phyloP scores from a whole-genome alignment of 495 filamentous ascomycete species.

The Neurospora sp. region DNA sequence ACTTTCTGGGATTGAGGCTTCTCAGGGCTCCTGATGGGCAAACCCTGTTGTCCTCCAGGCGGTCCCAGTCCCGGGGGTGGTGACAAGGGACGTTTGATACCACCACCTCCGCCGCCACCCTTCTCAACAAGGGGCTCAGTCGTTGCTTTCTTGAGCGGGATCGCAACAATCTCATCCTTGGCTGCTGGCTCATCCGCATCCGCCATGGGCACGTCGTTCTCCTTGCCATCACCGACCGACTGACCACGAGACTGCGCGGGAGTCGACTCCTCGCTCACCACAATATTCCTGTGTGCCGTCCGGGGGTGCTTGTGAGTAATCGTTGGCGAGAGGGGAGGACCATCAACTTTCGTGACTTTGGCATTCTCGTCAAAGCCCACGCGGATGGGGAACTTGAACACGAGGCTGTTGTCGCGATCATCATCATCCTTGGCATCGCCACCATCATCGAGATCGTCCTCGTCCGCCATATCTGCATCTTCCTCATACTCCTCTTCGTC shows the following conservation, averaged over 20 bases:
- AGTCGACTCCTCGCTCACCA: slow-evolving; percentile 22
- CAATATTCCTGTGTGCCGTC: slow-evolving; percentile 16
- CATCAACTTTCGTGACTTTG: slow-evolving; percentile 17
- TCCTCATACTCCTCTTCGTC: slow-evolving; percentile 48
- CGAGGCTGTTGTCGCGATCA: slow-evolving; percentile 37
- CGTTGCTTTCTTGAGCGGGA: slow-evolving; percentile 1
- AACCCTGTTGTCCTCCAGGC: not conserved
- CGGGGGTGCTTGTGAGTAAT: slow-evolving; percentile 13
- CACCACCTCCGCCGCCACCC: not conserved
- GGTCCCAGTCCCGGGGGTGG: not conserved
- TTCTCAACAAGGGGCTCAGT: not conserved
- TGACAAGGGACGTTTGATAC: not conserved
- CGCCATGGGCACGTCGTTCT: slow-evolving; percentile 1
- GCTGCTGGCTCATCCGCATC: slow-evolving; percentile 15
- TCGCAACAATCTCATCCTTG: slow-evolving; percentile 23
- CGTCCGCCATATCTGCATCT: slow-evolving; percentile 45
- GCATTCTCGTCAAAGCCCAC: slow-evolving; percentile 20
- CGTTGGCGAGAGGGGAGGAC: slow-evolving; percentile 3
- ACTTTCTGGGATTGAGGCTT: not conserved
- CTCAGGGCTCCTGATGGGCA: not conserved
- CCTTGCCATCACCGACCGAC: slow-evolving; percentile 3
- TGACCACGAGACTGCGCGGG: not conserved
- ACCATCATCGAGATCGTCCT: slow-evolving; percentile 38
- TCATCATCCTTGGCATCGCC: slow-evolving; percentile 11
- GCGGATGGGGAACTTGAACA: slow-evolving; percentile 52